A percentile compares a stretch with the other conserved stretches of the same genome.
These are phyloP conservation scores for Marasmius tenuissimus DNA, from an alignment of 1,284 basidiomycete species.

Conservation along the genomic window DNA sequence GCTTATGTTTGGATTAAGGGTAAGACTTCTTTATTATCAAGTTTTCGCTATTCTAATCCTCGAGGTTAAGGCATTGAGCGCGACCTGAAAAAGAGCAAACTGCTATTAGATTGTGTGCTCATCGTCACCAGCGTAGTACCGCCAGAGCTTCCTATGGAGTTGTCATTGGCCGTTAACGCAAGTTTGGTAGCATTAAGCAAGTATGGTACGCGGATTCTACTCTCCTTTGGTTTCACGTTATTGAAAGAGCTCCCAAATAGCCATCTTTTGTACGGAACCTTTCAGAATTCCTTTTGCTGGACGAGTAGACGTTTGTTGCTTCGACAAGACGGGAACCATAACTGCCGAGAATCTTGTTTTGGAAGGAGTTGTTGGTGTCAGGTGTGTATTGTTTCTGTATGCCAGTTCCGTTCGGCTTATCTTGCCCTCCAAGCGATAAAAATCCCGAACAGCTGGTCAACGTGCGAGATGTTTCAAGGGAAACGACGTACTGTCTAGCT, in stretches of 20 bases:
- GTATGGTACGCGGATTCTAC: constrained; percentile 55
- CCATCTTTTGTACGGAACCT: constrained; percentile 96
- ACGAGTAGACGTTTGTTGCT: constrained; percentile 94
- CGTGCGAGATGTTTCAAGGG: constrained; percentile 73
- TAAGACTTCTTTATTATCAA: constrained; percentile 26
- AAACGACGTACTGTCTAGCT: constrained; percentile 88
- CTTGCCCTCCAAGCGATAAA: constrained; percentile 37
- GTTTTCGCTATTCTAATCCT: background rate
- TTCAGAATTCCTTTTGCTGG: constrained; percentile 95
- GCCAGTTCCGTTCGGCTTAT: constrained; percentile 4
- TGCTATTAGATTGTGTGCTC: constrained; percentile 89
- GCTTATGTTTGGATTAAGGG: constrained; percentile 97
- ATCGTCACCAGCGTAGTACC: constrained; percentile 96
- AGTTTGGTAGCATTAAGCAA: constrained; percentile 92
- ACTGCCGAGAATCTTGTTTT: constrained; percentile 94
- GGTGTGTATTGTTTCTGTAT: constrained; percentile 50
- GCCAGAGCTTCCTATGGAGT: constrained; percentile 94
- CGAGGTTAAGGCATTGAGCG: constrained; percentile 72
- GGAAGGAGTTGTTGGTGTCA: constrained; percentile 86
- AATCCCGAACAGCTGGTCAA: constrained; percentile 73
- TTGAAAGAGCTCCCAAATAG: constrained; percentile 36
- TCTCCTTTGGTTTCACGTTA: background rate
- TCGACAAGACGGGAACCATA: constrained; percentile 97
- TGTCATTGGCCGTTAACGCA: constrained; percentile 92
- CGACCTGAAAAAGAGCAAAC: constrained; percentile 89